These are phyloP conservation scores for Fomitopsis schrenkii DNA, from an alignment of 1,284 basidiomycete species.

Conservation along the genomic window DNA sequence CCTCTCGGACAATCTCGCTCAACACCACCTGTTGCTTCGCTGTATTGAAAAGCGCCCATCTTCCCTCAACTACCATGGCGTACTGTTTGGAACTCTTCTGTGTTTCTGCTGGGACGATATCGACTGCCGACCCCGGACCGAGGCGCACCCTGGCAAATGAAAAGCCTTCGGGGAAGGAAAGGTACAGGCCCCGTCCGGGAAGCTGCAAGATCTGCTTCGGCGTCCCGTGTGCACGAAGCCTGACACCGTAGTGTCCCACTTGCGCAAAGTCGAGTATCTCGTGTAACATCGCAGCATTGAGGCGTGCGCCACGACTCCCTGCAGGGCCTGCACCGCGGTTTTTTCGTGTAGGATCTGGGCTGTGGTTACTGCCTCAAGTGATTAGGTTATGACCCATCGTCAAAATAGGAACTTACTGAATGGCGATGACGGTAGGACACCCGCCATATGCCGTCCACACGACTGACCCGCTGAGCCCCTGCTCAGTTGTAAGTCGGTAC, in stretches of 20 bases:
- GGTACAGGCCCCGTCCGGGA: constrained; percentile 1
- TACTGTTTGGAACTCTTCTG: background rate
- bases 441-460: constrained; percentile 3
- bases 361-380: background rate
- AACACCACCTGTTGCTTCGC: background rate
- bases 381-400: background rate
- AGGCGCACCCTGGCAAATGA: constrained; percentile 3
- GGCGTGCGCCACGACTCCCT: constrained; percentile 3
- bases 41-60: constrained; percentile 3
- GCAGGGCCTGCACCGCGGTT: background rate
- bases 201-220: background rate
- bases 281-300: background rate
- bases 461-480: constrained; percentile 7
- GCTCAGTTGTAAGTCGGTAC: constrained; percentile 3
- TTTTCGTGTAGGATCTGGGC: background rate
- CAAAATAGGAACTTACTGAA: background rate
- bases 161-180: constrained; percentile 1
- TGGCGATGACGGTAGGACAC: constrained; percentile 1
- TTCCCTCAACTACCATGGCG: background rate
- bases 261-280: constrained; percentile 2
- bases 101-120: constrained; percentile 1
- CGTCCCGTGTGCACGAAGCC: constrained; percentile 1
- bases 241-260: background rate
- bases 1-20: background rate
- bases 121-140: constrained; percentile 1